Conservation (phyloP, 2,329 filamentous ascomycete genomes). For the Lecanicillium sp. region DNA sequence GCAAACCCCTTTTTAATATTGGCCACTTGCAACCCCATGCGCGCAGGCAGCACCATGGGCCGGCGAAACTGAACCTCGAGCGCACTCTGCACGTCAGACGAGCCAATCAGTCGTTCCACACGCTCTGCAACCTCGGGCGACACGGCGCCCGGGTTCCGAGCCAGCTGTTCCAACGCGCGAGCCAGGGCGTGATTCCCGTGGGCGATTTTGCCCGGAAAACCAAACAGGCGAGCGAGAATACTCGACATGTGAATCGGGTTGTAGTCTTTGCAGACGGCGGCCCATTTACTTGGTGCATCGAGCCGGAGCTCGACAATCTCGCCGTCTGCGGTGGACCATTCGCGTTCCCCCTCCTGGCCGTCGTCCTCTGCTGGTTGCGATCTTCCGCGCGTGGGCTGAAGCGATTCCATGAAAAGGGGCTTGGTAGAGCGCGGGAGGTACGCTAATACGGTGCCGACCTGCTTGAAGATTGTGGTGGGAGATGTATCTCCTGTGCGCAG, state of each 20-base stretch:
- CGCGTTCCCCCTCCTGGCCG: neutral
- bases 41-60: constrained; percentile 7
- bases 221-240: constrained; percentile 7
- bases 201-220: constrained; percentile 8
- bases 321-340: constrained; percentile 5
- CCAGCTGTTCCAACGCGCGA: constrained; percentile 5
- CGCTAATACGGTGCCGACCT: constrained; percentile 6
- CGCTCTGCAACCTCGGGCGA: neutral
- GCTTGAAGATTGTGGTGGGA: constrained; percentile 8
- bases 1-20: constrained; percentile 4
- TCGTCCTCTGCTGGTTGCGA: neutral
- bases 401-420: constrained; percentile 3
- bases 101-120: constrained; percentile 1
- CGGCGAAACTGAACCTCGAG: constrained; percentile 7
- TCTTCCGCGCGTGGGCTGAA: neutral
- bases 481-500: constrained; percentile 5
- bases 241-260: constrained; percentile 11
- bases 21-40: constrained; percentile 4
- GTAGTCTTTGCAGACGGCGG: constrained; percentile 9
- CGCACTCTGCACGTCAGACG: constrained; percentile 2
- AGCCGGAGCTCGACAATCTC: constrained; percentile 8
- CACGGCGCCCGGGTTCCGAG: constrained; percentile 1
- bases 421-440: constrained; percentile 5
- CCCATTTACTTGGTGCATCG: constrained; percentile 7
- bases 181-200: constrained; percentile 10